phyloP scores from a whole-genome alignment of 371 early-diverging fungal species.

The Batkoa obscura region DNA sequence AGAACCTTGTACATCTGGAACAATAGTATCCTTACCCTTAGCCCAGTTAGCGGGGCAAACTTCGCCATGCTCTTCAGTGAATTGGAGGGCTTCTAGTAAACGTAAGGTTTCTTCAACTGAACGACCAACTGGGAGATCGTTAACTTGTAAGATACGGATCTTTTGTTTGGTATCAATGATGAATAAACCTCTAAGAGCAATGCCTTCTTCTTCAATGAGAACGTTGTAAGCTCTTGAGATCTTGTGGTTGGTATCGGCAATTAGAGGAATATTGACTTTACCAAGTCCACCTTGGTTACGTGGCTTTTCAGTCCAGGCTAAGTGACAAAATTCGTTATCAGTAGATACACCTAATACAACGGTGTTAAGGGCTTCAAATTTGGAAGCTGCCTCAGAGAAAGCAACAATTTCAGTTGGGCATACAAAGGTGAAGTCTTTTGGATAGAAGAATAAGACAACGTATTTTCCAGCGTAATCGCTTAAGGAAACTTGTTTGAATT shows the following conservation, averaged over 20 bases:
- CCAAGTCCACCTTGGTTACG: conserved; percentile 67
- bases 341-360: conserved; percentile 21
- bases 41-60: conserved; percentile 83
- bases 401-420: conserved; percentile 87
- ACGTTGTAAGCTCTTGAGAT: conserved; percentile 53
- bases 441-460: conserved; percentile 13
- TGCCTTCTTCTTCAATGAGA: conserved; percentile 39
- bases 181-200: conserved; percentile 55
- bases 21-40: conserved; percentile 25
- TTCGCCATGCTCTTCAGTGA: conserved; percentile 44
- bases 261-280: conserved; percentile 21
- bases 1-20: conserved; percentile 7
- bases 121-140: conserved; percentile 84
- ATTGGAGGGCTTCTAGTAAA: conserved; percentile 88
- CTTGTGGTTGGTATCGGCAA: conserved; percentile 37
- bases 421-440: conserved; percentile 21
- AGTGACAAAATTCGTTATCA: conserved; percentile 35
- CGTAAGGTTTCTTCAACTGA: conserved; percentile 88
- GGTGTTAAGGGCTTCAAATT: conserved; percentile 39
- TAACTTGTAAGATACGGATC: conserved; percentile 52
- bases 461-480: conserved; percentile 11
- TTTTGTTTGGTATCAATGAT: conserved; percentile 84
- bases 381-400: conserved; percentile 54
- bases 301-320: conserved; percentile 50
- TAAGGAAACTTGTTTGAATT: conserved; percentile 10